These are phyloP conservation scores for Phytophthora pistaciae DNA, from an alignment of 352 stramenopile genomes.

Conservation along the genomic window DNA sequence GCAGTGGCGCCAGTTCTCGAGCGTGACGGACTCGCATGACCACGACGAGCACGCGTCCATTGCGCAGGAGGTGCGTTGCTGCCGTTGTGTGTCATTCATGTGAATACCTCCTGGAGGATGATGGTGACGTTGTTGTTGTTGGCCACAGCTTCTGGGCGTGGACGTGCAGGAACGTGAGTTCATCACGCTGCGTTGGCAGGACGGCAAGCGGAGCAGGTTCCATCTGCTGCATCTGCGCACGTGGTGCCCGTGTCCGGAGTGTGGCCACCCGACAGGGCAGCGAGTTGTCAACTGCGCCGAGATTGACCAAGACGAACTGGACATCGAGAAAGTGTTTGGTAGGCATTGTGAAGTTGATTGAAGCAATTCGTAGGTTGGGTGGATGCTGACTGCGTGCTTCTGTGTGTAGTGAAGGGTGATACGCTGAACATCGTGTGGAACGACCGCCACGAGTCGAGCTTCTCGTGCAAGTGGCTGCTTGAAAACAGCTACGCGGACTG, in stretches of 20 bases:
- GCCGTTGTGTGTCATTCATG: background rate
- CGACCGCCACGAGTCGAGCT: constrained; percentile 75
- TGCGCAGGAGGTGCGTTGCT: constrained; percentile 29
- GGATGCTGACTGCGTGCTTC: background rate
- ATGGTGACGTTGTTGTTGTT: constrained; percentile 5
- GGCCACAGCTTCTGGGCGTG: constrained; percentile 67
- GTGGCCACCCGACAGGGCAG: constrained; percentile 81
- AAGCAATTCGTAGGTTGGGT: background rate
- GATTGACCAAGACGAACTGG: constrained; percentile 52
- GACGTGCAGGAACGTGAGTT: constrained; percentile 79
- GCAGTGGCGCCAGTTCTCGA: constrained; percentile 29
- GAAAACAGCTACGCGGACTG: constrained; percentile 82
- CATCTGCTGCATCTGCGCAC: constrained; percentile 80
- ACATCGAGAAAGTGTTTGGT: constrained; percentile 85
- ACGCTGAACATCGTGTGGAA: constrained; percentile 79
- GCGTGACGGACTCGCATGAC: constrained; percentile 12
- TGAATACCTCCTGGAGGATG: background rate
- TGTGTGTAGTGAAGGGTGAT: constrained; percentile 68
- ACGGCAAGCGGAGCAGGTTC: constrained; percentile 74
- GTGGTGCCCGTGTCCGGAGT: constrained; percentile 79
- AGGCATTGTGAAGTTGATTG: constrained; percentile 11
- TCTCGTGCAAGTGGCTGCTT: constrained; percentile 73
- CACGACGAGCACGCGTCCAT: constrained; percentile 30
- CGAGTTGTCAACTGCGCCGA: constrained; percentile 84
- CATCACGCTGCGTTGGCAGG: constrained; percentile 82